Base-by-base conservation (phyloP, 768 basidiomycete genomes). In the Podaxis sp. region DNA sequence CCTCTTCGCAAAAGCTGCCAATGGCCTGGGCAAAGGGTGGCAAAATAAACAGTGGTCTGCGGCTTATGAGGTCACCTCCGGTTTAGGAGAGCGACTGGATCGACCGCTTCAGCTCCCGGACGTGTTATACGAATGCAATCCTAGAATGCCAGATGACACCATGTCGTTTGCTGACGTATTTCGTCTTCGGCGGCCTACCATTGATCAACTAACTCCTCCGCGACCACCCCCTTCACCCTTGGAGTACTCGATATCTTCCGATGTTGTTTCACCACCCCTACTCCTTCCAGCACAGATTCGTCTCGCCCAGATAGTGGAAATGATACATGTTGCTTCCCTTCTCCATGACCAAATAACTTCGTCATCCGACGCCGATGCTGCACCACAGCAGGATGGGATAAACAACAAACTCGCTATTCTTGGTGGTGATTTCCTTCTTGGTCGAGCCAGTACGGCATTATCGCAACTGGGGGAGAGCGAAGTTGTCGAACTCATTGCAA, bases 321-420 rank as follows among this genome's bases (percentile, higher is more conserved):
- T 99, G 95, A 92, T 99, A 53, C 95, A 99, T 72, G 90, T 98
- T 65, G 96, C 97, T 26, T 95, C 92, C 2, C 82, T 95, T 9
- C 79, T 99, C 17, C 96, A 99, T 73, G 93, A 99, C 79, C 90
- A 91, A 69, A 94, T 99, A 57, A 84, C 90, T 63, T 90, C 93
- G 78, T 75, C 76, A 65, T 85, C 90, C 0, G 82, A 84, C 12
- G 78, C 79, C 3, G 82, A 88, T 22, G 84, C 85, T 4, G n/a
- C 38, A 3, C 17, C 39, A 13, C 46, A 48, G 84, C 87, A 0
- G 87, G 90, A 84, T 28, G 77, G 77, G 1, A 94, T 95, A 70
- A 94, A 92, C 11, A 97, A 96, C 82, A 99, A 99, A 73, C 83
- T 98, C 3, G 84, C 94, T 39, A 88, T 99, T 68, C 87, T 99